Conservation (phyloP, 176 grass and related monocot genomes). For the Aegilops speltoides region DNA sequence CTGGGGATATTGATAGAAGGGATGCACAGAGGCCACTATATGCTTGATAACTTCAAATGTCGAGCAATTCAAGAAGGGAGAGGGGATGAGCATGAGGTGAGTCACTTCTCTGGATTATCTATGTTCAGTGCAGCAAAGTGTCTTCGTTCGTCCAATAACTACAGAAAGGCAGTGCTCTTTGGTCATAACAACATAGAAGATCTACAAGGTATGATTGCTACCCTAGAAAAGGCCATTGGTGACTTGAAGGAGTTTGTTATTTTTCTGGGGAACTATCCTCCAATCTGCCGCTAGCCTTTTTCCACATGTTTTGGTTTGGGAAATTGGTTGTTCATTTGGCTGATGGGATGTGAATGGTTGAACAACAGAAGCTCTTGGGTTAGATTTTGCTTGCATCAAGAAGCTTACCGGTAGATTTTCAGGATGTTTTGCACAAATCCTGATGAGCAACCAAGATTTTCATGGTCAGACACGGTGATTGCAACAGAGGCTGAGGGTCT, state of each 20-base stretch:
- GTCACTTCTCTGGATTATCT: background rate
- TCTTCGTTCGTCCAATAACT: background rate
- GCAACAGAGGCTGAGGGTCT: background rate
- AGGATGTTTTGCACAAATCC: slow-evolving; percentile 9
- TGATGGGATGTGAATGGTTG: background rate
- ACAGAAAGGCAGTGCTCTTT: background rate
- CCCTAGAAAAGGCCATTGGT: background rate
- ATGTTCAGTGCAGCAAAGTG: background rate
- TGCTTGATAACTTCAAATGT: slow-evolving; percentile 6
- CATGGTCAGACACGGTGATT: background rate
- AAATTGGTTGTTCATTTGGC: slow-evolving; percentile 7
- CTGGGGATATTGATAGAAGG: background rate
- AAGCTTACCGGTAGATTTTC: slow-evolving; percentile 31
- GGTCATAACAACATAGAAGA: background rate
- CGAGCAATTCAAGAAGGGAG: background rate
- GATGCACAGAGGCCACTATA: slow-evolving; percentile 3
- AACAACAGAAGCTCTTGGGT: background rate
- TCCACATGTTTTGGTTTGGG: background rate
- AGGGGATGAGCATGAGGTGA: background rate
- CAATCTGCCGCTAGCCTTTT: background rate
- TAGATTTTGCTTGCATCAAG: background rate
- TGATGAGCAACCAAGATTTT: background rate
- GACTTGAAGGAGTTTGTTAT: slow-evolving; percentile 3
- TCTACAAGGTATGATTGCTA: background rate
- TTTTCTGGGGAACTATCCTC: slow-evolving; percentile 8